Base-by-base conservation (phyloP, 495 filamentous ascomycete species). In the Neurospora sp. region DNA sequence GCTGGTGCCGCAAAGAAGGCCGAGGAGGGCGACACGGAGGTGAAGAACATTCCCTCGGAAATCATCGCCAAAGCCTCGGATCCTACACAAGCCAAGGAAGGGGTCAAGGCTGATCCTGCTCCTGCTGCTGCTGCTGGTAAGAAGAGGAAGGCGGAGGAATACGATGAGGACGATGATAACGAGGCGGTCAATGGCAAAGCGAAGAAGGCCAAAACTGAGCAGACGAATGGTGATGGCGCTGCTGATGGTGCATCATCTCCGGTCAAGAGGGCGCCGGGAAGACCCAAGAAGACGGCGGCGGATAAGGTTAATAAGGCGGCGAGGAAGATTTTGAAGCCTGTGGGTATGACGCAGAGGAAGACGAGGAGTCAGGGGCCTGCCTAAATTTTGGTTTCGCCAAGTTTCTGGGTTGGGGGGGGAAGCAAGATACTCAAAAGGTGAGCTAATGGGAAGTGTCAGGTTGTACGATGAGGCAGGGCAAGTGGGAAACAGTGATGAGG, bases 321-420 rank as follows among this genome's bases (percentile, higher is more conserved):
- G n/a, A 70, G 37, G 68, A 59, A 40, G 38, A 61, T 65, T 18
- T 2, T 38, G 70, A n/a, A 7, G 47, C 70, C 80, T 12, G 80
- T 82, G 8, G 83, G 84, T 0, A 78, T 75, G 53, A 83, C 85
- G 0, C 72, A 73, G 69, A 77, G 83, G 39, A 83, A 82, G 77
- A 86, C 83, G 10, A 77, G 84, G 71, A 85, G 83, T 69, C 84
- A 86, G 74, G 83, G 83, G 0, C 78, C 80, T 4, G 80, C 77
- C 12, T 79, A 83, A 27, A 40, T 37, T 37, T 37, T 37, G 6
- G 35, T 7, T 37, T 37, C 35, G 35, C 35, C 35, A 5, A 7
- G 35, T 5, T 72, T 45, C 72, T 8, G 76, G 69, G 10, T 37
- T 68, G 72, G n/a, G 37, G 70, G 69, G 44, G 39, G 61, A 31